Percentiles rank a stretch among this genome's conserved stretches.
Evolutionary conservation across 495 filamentous ascomycete species (phyloP).

Genomic region (Aspergillus funiculosus): DNA sequence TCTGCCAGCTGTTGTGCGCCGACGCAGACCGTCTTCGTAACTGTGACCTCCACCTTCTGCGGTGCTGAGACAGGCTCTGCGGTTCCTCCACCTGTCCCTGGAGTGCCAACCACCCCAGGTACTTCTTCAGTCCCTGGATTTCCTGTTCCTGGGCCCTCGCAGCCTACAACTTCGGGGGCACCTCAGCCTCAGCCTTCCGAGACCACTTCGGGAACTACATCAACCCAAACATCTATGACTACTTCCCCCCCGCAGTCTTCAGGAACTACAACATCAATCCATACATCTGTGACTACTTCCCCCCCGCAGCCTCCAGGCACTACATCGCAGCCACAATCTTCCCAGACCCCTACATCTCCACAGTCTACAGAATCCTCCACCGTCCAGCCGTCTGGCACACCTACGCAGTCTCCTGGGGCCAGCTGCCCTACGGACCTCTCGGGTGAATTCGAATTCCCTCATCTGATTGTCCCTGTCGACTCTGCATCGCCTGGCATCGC

Average conservation of each 20-base stretch:
- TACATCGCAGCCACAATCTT: too few species aligned
- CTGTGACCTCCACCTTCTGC: slow-evolving; percentile 2
- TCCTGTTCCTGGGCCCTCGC: slow-evolving; percentile 7
- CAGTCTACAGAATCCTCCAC: slow-evolving; percentile 9
- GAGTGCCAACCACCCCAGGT: slow-evolving; percentile 5
- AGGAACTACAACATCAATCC: too few species aligned
- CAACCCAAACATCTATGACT: too few species aligned
- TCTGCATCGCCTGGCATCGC: slow-evolving; percentile 47
- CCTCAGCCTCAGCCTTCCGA: not conserved
- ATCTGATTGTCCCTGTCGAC: slow-evolving; percentile 62
- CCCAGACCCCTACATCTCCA: not conserved
- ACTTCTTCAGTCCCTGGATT: slow-evolving; percentile 6
- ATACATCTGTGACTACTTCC: too few species aligned
- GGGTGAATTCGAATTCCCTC: slow-evolving; percentile 54
- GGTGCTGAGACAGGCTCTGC: slow-evolving; percentile 6
- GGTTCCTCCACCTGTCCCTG: slow-evolving; percentile 9
- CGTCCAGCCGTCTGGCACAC: slow-evolving; percentile 9
- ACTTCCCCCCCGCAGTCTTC: too few species aligned
- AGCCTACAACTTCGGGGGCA: slow-evolving; percentile 3
- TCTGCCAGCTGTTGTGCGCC: not conserved
- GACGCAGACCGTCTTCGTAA: slow-evolving; percentile 8
- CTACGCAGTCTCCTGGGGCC: slow-evolving; percentile 17
- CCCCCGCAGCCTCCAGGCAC: too few species aligned
- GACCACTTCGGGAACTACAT: not conserved
- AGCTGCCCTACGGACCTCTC: slow-evolving; percentile 48